These are phyloP conservation scores for Acer yangbiense DNA, from an alignment of 345 rosid genomes.

Conservation along the genomic window DNA sequence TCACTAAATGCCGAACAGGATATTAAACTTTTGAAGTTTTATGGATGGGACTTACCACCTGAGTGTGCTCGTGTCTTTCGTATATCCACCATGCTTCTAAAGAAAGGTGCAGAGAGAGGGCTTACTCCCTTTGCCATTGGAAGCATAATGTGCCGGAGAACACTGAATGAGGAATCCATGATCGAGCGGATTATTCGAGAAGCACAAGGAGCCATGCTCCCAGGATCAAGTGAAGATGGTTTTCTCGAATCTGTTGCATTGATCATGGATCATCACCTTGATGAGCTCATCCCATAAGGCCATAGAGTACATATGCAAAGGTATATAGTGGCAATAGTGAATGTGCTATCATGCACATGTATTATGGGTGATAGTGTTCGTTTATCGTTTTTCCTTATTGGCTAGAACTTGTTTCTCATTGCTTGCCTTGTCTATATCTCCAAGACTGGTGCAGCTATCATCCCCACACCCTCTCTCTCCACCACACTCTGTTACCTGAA, in stretches of 20 bases:
- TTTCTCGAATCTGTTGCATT: slow-evolving; percentile 51
- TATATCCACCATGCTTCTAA: slow-evolving; percentile 81
- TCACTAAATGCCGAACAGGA: slow-evolving; percentile 66
- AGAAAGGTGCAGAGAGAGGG: slow-evolving; percentile 74
- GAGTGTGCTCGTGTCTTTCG: slow-evolving; percentile 50
- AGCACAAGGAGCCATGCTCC: slow-evolving; percentile 54
- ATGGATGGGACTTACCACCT: slow-evolving; percentile 74
- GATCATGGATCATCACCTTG: slow-evolving; percentile 58
- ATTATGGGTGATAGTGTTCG: slow-evolving; percentile 6
- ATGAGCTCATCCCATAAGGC: slow-evolving; percentile 28
- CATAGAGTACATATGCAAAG: not conserved
- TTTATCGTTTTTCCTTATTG: slow-evolving; percentile 4
- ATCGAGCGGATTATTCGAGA: slow-evolving; percentile 67
- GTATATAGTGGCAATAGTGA: not conserved
- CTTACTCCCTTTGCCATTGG: slow-evolving; percentile 72
- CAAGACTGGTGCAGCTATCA: not conserved
- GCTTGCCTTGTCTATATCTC: slow-evolving; percentile 11
- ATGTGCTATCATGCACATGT: slow-evolving; percentile 1
- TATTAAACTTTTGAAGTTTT: slow-evolving; percentile 57
- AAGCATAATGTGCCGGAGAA: slow-evolving; percentile 78
- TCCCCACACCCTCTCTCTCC: not conserved
- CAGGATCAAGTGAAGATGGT: slow-evolving; percentile 55
- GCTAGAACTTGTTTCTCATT: slow-evolving; percentile 20
- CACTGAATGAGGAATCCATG: slow-evolving; percentile 52
- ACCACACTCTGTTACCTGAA: not conserved